phyloP scores from a whole-genome alignment of 2,329 filamentous ascomycete genomes.

The Colletotrichum incanum region DNA sequence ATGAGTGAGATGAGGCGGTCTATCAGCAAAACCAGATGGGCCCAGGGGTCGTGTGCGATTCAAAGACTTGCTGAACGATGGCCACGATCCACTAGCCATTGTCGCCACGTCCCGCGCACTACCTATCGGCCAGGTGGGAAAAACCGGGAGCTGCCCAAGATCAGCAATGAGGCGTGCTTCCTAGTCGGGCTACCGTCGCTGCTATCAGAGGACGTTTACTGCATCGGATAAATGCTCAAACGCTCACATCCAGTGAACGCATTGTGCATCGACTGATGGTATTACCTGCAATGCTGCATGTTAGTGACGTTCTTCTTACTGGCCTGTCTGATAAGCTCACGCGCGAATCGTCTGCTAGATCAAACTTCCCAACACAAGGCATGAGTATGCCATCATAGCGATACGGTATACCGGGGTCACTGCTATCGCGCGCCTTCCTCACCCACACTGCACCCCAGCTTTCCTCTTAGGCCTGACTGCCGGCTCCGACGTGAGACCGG shows the following conservation, averaged over 20 bases:
- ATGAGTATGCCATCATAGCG: slow-evolving; percentile 12
- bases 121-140: slow-evolving; percentile 15
- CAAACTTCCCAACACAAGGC: background rate
- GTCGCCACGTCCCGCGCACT: slow-evolving; percentile 28
- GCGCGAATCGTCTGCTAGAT: background rate
- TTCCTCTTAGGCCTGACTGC: background rate
- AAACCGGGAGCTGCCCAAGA: slow-evolving; percentile 19
- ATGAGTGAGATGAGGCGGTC: background rate
- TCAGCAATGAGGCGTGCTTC: slow-evolving; percentile 22
- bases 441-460: slow-evolving; percentile 28
- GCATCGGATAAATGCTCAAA: slow-evolving; percentile 14
- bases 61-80: slow-evolving; percentile 20
- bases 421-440: background rate
- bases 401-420: background rate
- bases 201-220: slow-evolving; percentile 3
- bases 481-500: slow-evolving; percentile 22
- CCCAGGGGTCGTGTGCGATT: background rate
- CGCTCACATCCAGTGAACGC: background rate
- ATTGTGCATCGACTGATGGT: background rate
- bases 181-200: slow-evolving; percentile 7
- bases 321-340: slow-evolving; percentile 10
- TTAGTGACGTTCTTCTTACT: slow-evolving; percentile 7
- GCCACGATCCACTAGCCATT: slow-evolving; percentile 6
- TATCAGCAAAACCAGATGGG: background rate
- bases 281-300: background rate